A percentile compares a stretch with the other conserved stretches of the same genome.
phyloP scores from a whole-genome alignment of 352 stramenopile species.

The Thraustochytrium sp. region DNA sequence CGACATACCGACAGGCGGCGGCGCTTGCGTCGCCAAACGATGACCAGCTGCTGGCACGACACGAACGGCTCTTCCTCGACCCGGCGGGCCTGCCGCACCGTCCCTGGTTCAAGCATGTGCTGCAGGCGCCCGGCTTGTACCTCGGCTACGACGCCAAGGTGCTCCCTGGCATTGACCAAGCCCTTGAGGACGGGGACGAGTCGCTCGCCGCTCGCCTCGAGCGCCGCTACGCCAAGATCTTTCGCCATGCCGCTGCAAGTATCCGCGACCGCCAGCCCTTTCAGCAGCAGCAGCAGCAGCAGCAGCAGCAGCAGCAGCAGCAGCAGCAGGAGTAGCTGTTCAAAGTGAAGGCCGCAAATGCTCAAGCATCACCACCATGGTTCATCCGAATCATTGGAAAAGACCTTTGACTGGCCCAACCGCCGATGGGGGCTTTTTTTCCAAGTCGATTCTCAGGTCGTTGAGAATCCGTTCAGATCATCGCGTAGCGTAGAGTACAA shows the following conservation, averaged over 20 bases:
- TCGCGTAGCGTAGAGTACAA: too few species aligned
- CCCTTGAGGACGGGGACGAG: conserved; percentile 47
- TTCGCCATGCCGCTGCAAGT: background rate
- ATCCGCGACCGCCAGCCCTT: too few species aligned
- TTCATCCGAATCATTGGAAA: too few species aligned
- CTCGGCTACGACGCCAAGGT: conserved; percentile 52
- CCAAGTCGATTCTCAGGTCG: too few species aligned
- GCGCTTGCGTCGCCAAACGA: background rate
- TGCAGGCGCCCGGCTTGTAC: conserved; percentile 59
- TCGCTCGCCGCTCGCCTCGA: conserved; percentile 44
- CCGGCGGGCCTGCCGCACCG: conserved; percentile 52
- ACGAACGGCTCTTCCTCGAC: conserved; percentile 54
- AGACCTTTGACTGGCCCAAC: too few species aligned
- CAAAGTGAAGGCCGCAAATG: too few species aligned
- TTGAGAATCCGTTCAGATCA: too few species aligned
- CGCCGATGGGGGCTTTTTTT: too few species aligned
- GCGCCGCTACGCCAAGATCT: background rate
- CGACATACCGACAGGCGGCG: background rate
- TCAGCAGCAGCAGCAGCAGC: too few species aligned
- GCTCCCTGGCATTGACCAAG: conserved; percentile 51
- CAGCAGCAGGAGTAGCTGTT: too few species aligned
- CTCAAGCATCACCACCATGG: too few species aligned
- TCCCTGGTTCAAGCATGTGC: conserved; percentile 58
- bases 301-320: background rate
- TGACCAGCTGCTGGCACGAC: background rate